Percentiles rank a stretch among this genome's conserved stretches.
phyloP scores from a whole-genome alignment of 106 monocot species.

The Dioscorea zingiberensis region DNA sequence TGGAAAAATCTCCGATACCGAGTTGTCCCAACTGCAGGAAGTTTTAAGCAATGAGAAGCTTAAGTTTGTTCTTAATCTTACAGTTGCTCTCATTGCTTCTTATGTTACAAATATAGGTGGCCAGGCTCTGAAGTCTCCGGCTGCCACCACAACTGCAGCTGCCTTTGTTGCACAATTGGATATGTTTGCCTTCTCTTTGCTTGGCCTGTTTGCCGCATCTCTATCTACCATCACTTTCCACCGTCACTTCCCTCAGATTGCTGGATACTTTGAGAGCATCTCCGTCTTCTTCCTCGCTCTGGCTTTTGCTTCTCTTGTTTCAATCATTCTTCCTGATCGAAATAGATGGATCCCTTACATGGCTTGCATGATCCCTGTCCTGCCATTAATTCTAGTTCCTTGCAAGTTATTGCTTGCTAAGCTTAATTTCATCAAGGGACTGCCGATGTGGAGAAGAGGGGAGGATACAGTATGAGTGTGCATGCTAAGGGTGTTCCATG shows the following conservation, averaged over 20 bases:
- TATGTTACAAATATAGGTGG: background rate
- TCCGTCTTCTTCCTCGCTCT: background rate
- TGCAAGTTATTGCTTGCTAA: background rate
- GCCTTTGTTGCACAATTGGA: background rate
- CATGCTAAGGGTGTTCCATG: too few species aligned
- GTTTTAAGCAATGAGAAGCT: background rate
- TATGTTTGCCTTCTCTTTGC: background rate
- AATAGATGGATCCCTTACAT: background rate
- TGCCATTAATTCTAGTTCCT: background rate
- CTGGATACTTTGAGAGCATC: background rate
- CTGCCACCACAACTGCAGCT: too few species aligned
- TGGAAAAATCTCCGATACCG: too few species aligned
- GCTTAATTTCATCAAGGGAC: too few species aligned
- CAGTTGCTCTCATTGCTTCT: background rate
- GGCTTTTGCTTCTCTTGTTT: background rate
- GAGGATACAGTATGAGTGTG: too few species aligned
- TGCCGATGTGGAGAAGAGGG: too few species aligned
- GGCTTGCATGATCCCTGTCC: background rate
- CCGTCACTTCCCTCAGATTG: background rate
- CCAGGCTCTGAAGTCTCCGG: background rate
- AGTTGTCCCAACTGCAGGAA: too few species aligned
- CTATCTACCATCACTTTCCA: background rate
- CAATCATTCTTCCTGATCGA: background rate
- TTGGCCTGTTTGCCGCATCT: background rate
- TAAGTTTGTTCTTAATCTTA: background rate